These are phyloP conservation scores for Aspergillus sp. DNA, from an alignment of 2,329 filamentous ascomycete species.

Conservation along the genomic window DNA sequence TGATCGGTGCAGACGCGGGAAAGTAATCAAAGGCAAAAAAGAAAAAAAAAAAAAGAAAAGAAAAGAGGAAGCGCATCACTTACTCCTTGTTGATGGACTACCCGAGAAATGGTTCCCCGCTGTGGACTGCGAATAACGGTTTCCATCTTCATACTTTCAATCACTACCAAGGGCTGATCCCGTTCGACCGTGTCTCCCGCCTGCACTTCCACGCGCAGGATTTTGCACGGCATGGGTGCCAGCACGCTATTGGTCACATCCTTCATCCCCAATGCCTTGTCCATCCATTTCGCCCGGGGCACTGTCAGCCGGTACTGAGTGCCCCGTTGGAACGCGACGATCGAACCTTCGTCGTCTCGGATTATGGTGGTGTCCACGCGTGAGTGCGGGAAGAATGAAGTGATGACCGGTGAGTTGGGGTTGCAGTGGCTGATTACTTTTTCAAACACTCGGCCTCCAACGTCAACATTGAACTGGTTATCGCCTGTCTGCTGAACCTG, in stretches of 20 bases:
- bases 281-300: slow-evolving; percentile 65
- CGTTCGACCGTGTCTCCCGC: slow-evolving; percentile 77
- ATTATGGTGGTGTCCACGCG: slow-evolving; percentile 74
- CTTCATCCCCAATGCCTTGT: slow-evolving; percentile 76
- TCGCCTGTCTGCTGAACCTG: slow-evolving; percentile 45
- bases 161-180: slow-evolving; percentile 80
- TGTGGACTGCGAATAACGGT: slow-evolving; percentile 73
- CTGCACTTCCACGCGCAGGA: slow-evolving; percentile 77
- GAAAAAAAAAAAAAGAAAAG: background rate
- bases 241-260: slow-evolving; percentile 73
- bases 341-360: slow-evolving; percentile 31
- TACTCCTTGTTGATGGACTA: slow-evolving; percentile 68
- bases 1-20: background rate
- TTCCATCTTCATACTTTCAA: slow-evolving; percentile 88
- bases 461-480: slow-evolving; percentile 41
- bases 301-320: slow-evolving; percentile 50
- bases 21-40: background rate
- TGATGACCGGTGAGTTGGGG: slow-evolving; percentile 45
- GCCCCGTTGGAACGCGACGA: slow-evolving; percentile 70
- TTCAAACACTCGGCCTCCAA: slow-evolving; percentile 31
- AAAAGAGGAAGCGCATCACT: slow-evolving; percentile 27
- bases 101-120: slow-evolving; percentile 60
- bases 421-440: slow-evolving; percentile 44
- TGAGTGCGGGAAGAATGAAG: slow-evolving; percentile 72
- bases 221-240: slow-evolving; percentile 96